phyloP scores from a whole-genome alignment of 805 yeast genomes.

The Lachancea sp. region DNA sequence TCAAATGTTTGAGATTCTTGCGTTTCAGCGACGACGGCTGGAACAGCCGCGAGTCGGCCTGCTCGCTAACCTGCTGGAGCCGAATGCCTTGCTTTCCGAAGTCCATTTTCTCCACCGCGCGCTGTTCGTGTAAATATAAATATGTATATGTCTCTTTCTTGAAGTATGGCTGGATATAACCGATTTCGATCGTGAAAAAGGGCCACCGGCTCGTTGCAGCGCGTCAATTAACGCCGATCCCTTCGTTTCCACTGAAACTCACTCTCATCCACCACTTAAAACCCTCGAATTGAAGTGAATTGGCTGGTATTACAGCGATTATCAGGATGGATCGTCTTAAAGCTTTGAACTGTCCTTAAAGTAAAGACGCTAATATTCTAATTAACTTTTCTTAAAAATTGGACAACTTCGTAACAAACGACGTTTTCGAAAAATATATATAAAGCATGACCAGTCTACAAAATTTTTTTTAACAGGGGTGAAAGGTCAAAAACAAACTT shows the following conservation, averaged over 20 bases:
- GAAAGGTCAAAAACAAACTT: not conserved
- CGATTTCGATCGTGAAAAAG: not conserved
- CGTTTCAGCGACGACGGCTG: slow-evolving; percentile 46
- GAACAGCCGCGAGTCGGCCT: slow-evolving; percentile 17
- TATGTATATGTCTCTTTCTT: not conserved
- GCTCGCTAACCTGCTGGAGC: not conserved
- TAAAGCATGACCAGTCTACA: not conserved
- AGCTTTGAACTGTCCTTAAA: no score
- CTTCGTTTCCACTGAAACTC: not conserved
- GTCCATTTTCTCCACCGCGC: not conserved
- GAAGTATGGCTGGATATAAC: no score
- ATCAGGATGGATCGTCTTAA: no score
- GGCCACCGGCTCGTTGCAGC: not conserved
- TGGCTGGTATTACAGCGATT: not conserved
- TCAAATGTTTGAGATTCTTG: slow-evolving; percentile 52
- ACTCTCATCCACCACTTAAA: not conserved
- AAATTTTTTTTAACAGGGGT: not conserved
- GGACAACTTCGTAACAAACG: no score
- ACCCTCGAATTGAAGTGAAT: not conserved
- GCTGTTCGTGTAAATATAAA: not conserved
- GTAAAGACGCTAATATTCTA: no score
- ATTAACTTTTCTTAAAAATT: no score
- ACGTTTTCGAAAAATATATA: no score
- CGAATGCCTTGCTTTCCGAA: slow-evolving; percentile 1
- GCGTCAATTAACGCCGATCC: not conserved